Percentiles rank a stretch among this genome's conserved stretches.
phyloP scores from a whole-genome alignment of 495 filamentous ascomycete species.

The Penicillium macrosclerotiorum region DNA sequence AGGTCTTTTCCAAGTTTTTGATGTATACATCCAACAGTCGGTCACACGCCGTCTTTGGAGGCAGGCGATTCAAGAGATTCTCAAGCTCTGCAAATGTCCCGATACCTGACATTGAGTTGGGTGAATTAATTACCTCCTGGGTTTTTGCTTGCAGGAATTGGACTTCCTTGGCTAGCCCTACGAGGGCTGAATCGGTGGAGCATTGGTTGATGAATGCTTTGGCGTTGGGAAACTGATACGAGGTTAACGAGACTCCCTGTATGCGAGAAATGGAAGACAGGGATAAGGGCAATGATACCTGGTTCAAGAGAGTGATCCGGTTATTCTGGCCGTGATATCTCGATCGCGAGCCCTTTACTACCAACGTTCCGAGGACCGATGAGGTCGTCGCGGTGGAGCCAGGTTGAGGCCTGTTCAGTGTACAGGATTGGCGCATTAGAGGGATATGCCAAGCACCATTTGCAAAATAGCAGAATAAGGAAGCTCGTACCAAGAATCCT shows the following conservation, averaged over 20 bases:
- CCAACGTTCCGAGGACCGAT: conserved; percentile 16
- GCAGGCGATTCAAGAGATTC: conserved; percentile 12
- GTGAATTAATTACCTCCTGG: conserved; percentile 6
- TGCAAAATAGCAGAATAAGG: not conserved
- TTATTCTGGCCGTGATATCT: conserved; percentile 27
- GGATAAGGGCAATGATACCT: conserved; percentile 7
- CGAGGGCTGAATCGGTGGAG: conserved; percentile 12
- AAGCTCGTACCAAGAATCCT: conserved; percentile 8
- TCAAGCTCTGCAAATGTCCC: conserved; percentile 17
- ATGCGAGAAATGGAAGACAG: not conserved
- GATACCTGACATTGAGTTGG: conserved; percentile 16
- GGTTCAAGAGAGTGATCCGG: conserved; percentile 21
- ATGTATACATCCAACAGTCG: conserved; percentile 20
- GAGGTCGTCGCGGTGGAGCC: not conserved
- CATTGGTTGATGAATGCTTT: conserved; percentile 24
- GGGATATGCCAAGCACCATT: not conserved
- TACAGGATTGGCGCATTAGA: too few relatives aligned
- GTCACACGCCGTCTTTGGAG: conserved; percentile 23
- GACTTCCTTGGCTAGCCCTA: conserved; percentile 25
- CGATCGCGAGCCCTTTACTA: conserved; percentile 25
- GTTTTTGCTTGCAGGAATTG: conserved; percentile 28
- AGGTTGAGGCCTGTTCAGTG: conserved; percentile 3
- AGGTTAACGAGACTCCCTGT: too few relatives aligned
- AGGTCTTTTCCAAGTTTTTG: conserved; percentile 21
- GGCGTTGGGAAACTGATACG: conserved; percentile 18